These are phyloP conservation scores for Populus simonii DNA, from an alignment of 345 rosid species.

Conservation along the genomic window DNA sequence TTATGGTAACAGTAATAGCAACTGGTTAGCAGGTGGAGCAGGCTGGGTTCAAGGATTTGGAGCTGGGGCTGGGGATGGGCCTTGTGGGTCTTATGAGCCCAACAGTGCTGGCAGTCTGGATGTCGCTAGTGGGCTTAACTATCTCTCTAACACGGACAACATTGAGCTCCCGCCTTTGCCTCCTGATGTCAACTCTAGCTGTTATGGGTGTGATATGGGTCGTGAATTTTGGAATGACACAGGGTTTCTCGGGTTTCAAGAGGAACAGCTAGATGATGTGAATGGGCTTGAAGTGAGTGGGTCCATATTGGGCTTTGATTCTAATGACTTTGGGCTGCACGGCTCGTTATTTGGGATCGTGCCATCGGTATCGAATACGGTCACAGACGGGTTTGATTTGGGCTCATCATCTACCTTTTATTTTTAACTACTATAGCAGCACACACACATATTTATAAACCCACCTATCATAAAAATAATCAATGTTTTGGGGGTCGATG, in stretches of 20 bases:
- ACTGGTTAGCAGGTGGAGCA: background rate
- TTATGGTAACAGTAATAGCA: background rate
- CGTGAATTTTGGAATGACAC: conserved; percentile 38
- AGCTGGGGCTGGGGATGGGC: background rate
- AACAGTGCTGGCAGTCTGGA: conserved; percentile 21
- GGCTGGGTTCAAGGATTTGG: conserved; percentile 2
- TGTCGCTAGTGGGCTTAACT: conserved; percentile 15
- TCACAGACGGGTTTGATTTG: conserved; percentile 40
- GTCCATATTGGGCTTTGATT: conserved; percentile 25
- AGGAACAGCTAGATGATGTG: conserved; percentile 14
- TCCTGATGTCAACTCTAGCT: conserved; percentile 50
- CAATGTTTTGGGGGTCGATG: background rate
- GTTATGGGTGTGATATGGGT: conserved; percentile 35
- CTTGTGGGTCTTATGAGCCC: conserved; percentile 32
- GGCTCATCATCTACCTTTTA: conserved; percentile 36
- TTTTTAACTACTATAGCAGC: conserved; percentile 4
- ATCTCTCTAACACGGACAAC: conserved; percentile 19
- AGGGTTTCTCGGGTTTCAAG: conserved; percentile 30
- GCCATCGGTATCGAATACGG: conserved; percentile 33
- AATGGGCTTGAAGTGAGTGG: conserved; percentile 7
- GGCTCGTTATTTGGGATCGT: conserved; percentile 26
- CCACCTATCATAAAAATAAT: background rate
- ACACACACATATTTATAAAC: background rate
- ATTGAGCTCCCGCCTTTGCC: conserved; percentile 87
- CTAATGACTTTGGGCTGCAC: conserved; percentile 30